These are phyloP conservation scores for Pneumocystis murina DNA, from an alignment of 1,139 yeast genomes.

Conservation along the genomic window DNA sequence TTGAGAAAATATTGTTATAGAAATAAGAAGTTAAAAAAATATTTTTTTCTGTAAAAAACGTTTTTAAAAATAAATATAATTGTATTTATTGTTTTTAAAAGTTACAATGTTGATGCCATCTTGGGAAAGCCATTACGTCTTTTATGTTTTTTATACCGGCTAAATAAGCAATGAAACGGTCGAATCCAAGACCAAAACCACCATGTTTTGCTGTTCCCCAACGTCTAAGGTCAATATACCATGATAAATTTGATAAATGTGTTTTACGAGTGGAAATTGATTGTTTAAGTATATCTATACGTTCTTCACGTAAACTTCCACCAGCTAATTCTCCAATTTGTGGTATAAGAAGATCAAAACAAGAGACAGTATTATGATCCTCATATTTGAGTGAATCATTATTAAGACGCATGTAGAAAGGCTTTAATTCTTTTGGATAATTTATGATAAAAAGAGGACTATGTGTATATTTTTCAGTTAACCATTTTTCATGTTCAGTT, in stretches of 20 bases:
- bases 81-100: conserved; percentile 23
- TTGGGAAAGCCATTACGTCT: conserved; percentile 77
- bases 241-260: conserved; percentile 38
- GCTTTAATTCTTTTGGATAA: conserved; percentile 66
- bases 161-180: conserved; percentile 60
- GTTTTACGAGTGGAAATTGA: conserved; percentile 32
- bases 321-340: conserved; percentile 94
- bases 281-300: conserved; percentile 31
- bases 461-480: conserved; percentile 53
- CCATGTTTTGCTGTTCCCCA: conserved; percentile 89
- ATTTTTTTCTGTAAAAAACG: not conserved
- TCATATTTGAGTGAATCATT: conserved; percentile 17
- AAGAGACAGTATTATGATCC: conserved; percentile 54
- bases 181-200: conserved; percentile 94
- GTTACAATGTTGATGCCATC: conserved; percentile 35
- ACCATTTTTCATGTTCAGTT: conserved; percentile 83
- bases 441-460: conserved; percentile 82
- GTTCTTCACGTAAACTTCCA: conserved; percentile 80
- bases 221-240: conserved; percentile 65
- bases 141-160: conserved; percentile 60
- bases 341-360: conserved; percentile 79
- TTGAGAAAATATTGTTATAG: not conserved
- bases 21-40: not conserved
- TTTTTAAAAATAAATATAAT: not conserved
- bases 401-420: conserved; percentile 67